A percentile compares a stretch with the other conserved stretches of the same genome.
These are phyloP conservation scores for Calvatia gigantea DNA, from an alignment of 768 basidiomycete genomes.

Conservation along the genomic window DNA sequence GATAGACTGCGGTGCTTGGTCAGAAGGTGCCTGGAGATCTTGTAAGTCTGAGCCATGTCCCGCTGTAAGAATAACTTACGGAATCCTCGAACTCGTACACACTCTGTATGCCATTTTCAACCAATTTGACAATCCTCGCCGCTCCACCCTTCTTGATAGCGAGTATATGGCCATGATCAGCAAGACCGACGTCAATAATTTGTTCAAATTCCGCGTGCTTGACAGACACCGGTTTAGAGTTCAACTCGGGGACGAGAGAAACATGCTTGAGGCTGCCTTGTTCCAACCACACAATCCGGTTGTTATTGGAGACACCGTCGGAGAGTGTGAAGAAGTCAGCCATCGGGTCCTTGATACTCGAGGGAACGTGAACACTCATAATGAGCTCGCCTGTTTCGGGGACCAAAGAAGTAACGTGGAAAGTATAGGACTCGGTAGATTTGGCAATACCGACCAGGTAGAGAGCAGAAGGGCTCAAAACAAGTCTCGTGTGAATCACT, in stretches of 20 bases:
- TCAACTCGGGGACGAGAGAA: constrained; percentile 47
- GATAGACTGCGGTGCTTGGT: constrained; percentile 40
- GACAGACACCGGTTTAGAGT: constrained; percentile 39
- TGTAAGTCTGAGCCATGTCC: not conserved
- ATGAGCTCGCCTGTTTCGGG: constrained; percentile 50
- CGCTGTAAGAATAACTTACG: constrained; percentile 29
- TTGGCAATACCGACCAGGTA: constrained; percentile 56
- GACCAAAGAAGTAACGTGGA: constrained; percentile 65
- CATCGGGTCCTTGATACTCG: constrained; percentile 34
- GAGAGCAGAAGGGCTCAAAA: constrained; percentile 47
- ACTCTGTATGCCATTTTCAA: constrained; percentile 36
- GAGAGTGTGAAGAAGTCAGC: constrained; percentile 27
- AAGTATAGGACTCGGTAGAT: constrained; percentile 50
- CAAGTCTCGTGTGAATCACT: constrained; percentile 60
- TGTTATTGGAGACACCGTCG: constrained; percentile 24
- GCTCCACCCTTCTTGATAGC: constrained; percentile 54
- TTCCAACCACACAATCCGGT: constrained; percentile 48
- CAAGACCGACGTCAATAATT: constrained; percentile 61
- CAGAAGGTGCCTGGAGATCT: constrained; percentile 34
- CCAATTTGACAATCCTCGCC: constrained; percentile 51
- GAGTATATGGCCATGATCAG: constrained; percentile 55
- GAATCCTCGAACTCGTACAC: constrained; percentile 57
- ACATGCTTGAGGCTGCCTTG: constrained; percentile 46
- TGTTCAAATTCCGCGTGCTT: constrained; percentile 43
- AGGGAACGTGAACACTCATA: constrained; percentile 49